phyloP scores from a whole-genome alignment of 2,329 filamentous ascomycete species.

The Chrysoporthe deuterocubensis region DNA sequence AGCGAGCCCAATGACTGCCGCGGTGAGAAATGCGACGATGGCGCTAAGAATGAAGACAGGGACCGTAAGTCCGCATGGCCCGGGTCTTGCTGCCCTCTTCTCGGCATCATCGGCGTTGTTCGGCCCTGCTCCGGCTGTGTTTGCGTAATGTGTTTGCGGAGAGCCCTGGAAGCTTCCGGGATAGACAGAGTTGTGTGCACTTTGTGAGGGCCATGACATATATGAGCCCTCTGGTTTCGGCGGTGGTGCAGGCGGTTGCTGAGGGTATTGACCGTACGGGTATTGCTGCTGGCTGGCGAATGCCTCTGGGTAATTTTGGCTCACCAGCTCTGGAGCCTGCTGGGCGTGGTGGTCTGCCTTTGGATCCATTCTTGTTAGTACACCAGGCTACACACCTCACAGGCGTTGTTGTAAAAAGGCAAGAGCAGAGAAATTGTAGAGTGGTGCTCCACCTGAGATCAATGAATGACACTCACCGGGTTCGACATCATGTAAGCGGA shows the following conservation, averaged over 20 bases:
- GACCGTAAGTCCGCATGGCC: conserved; percentile 43
- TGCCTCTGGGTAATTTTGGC: conserved; percentile 23
- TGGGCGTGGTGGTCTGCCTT: conserved; percentile 21
- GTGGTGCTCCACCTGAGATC: neutral
- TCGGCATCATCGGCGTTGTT: neutral
- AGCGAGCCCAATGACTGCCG: conserved; percentile 49
- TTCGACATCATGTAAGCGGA: conserved; percentile 5
- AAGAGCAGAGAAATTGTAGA: neutral
- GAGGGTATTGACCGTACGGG: conserved; percentile 18
- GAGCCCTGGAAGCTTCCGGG: conserved; percentile 23
- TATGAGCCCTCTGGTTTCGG: conserved; percentile 20
- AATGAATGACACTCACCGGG: conserved; percentile 3
- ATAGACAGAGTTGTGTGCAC: conserved; percentile 22
- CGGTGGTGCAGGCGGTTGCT: conserved; percentile 12
- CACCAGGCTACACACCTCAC: neutral
- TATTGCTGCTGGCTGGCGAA: conserved; percentile 13
- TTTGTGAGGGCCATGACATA: neutral
- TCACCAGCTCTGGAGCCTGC: conserved; percentile 26
- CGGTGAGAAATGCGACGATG: conserved; percentile 45
- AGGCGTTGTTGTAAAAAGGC: neutral
- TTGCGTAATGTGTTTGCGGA: conserved; percentile 8
- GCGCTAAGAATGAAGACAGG: conserved; percentile 47
- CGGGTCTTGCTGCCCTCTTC: conserved; percentile 17
- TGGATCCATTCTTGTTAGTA: conserved; percentile 15
- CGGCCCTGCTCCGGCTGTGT: neutral